These are phyloP conservation scores for Chytriomyces sp. DNA, from an alignment of 192 early-diverging fungal species.

Conservation along the genomic window DNA sequence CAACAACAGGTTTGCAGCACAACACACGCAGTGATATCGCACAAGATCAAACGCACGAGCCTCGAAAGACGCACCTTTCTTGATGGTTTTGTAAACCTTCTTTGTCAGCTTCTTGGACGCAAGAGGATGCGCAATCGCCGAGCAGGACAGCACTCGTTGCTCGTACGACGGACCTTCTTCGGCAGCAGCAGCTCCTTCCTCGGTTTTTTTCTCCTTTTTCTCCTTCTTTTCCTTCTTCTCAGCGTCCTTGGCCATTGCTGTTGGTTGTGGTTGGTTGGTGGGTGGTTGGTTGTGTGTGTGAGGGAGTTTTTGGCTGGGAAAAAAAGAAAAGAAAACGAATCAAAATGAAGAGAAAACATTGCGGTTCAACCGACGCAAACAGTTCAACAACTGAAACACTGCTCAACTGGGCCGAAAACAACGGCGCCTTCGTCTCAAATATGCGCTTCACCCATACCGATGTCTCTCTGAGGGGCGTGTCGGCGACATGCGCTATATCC, in stretches of 20 bases:
- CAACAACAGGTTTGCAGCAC: neutral
- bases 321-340: neutral
- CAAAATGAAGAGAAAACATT: too few species aligned
- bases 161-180: conserved; percentile 61
- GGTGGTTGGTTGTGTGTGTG: neutral
- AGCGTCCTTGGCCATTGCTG: conserved; percentile 37
- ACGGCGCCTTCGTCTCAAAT: too few species aligned
- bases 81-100: conserved; percentile 87
- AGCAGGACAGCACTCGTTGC: conserved; percentile 59
- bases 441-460: too few species aligned
- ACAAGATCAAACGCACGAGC: neutral
- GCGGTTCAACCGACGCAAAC: too few species aligned
- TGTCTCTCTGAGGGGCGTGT: too few species aligned
- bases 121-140: conserved; percentile 79
- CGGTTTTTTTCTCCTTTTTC: conserved; percentile 46
- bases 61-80: conserved; percentile 70
- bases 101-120: conserved; percentile 83
- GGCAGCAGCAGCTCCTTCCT: conserved; percentile 50
- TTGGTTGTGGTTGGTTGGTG: neutral
- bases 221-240: conserved; percentile 50
- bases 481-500: too few species aligned
- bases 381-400: too few species aligned
- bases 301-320: neutral
- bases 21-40: neutral
- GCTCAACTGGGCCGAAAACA: too few species aligned